A percentile compares a stretch with the other conserved stretches of the same genome.
phyloP scores from a whole-genome alignment of 441 rosid genomes.

The Eruca vesicaria region DNA sequence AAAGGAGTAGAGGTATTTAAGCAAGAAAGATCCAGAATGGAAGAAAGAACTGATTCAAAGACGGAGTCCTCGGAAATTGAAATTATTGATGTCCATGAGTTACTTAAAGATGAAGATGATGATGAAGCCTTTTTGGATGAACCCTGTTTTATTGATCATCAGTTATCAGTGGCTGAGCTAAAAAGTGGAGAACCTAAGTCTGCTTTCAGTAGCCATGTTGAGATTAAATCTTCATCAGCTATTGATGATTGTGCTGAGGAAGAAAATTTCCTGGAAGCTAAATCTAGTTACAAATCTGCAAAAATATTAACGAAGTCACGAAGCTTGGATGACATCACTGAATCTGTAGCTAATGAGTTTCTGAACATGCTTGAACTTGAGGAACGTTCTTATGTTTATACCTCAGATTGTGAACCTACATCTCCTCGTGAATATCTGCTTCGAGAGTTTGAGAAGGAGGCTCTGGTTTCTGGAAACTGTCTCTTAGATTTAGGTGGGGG shows the following conservation, averaged over 20 bases:
- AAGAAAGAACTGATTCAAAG: conserved; percentile 35
- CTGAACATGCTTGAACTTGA: conserved; percentile 72
- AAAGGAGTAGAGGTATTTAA: neutral
- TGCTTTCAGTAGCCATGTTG: conserved; percentile 35
- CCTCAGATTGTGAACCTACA: conserved; percentile 65
- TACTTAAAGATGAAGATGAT: conserved; percentile 51
- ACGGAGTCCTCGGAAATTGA: conserved; percentile 45
- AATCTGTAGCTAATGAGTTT: conserved; percentile 73
- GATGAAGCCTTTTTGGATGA: conserved; percentile 32
- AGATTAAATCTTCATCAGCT: conserved; percentile 39
- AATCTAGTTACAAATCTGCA: conserved; percentile 41
- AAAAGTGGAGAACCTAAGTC: conserved; percentile 43
- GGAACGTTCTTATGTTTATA: conserved; percentile 43
- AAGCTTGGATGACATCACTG: conserved; percentile 69
- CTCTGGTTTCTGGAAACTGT: conserved; percentile 49
- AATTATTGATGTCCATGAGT: conserved; percentile 56
- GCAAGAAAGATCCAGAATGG: conserved; percentile 15
- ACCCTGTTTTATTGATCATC: conserved; percentile 21
- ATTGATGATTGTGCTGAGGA: conserved; percentile 40
- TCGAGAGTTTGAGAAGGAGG: conserved; percentile 78
- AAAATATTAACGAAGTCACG: conserved; percentile 44
- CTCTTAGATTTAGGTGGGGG: conserved; percentile 44
- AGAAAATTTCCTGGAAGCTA: conserved; percentile 40
- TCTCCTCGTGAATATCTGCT: conserved; percentile 85
- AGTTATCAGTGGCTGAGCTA: conserved; percentile 18